These are phyloP conservation scores for Lumnitzera littorea DNA, from an alignment of 345 rosid genomes.

Conservation along the genomic window DNA sequence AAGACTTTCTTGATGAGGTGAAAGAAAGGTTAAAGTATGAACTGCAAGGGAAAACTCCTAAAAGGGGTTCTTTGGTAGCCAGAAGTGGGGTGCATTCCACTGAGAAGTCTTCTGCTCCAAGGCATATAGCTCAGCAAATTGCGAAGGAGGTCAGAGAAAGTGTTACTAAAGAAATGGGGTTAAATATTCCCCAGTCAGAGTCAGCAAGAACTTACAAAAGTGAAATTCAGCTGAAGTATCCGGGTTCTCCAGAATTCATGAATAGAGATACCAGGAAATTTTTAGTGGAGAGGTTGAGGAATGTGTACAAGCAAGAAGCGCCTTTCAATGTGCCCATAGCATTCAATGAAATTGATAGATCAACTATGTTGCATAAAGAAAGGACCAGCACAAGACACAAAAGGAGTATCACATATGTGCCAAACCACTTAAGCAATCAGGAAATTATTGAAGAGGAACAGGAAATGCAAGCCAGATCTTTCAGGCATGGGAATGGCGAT, in stretches of 20 bases:
- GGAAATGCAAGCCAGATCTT: slow-evolving; percentile 41
- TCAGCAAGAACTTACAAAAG: slow-evolving; percentile 56
- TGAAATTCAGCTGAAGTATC: slow-evolving; percentile 46
- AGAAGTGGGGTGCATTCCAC: slow-evolving; percentile 70
- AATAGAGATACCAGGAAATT: slow-evolving; percentile 52
- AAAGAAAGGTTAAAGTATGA: slow-evolving; percentile 69
- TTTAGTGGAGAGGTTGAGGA: slow-evolving; percentile 55
- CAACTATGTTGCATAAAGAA: slow-evolving; percentile 33
- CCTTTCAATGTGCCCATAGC: slow-evolving; percentile 21
- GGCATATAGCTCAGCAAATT: slow-evolving; percentile 35
- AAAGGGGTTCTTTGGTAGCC: slow-evolving; percentile 41
- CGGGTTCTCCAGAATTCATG: slow-evolving; percentile 62
- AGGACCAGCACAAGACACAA: slow-evolving; percentile 14
- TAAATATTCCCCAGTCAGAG: slow-evolving; percentile 50
- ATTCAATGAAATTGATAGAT: slow-evolving; percentile 24
- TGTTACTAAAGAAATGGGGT: slow-evolving; percentile 34
- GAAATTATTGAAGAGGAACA: slow-evolving; percentile 32
- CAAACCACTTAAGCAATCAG: slow-evolving; percentile 14
- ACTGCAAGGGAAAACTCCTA: slow-evolving; percentile 57
- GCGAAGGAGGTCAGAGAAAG: slow-evolving; percentile 46
- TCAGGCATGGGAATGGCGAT: slow-evolving; percentile 31
- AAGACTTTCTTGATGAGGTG: slow-evolving; percentile 88
- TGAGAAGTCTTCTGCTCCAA: slow-evolving; percentile 50
- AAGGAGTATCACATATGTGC: slow-evolving; percentile 4
- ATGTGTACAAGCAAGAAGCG: slow-evolving; percentile 48